phyloP scores from a whole-genome alignment of 208 protist genomes.

The Blechomonas ayalai region DNA sequence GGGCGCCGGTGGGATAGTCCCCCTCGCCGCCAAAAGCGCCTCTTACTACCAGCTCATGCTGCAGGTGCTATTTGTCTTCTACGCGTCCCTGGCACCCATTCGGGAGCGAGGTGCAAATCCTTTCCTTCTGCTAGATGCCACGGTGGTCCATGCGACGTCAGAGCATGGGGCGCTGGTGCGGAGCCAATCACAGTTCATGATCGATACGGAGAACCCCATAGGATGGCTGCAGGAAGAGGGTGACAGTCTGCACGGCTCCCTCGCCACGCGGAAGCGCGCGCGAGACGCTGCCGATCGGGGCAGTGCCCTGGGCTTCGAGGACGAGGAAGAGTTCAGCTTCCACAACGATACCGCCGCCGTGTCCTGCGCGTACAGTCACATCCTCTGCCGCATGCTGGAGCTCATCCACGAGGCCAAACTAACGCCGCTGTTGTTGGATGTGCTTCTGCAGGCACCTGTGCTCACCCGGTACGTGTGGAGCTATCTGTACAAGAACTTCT shows the following conservation, averaged over 20 bases:
- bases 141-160: not conserved
- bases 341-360: constrained; percentile 35
- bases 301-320: no score
- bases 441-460: constrained; percentile 57
- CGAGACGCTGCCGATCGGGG: constrained; percentile 9
- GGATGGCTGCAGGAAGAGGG: constrained; percentile 45
- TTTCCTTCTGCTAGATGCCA: constrained; percentile 5
- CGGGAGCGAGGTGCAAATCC: constrained; percentile 14
- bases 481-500: constrained; percentile 59
- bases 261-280: constrained; percentile 15
- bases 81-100: constrained; percentile 52
- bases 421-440: constrained; percentile 33
- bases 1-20: not conserved
- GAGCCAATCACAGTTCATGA: constrained; percentile 11
- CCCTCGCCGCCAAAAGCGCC: constrained; percentile 11
- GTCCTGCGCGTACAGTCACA: constrained; percentile 61
- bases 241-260: constrained; percentile 9
- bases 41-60: constrained; percentile 61
- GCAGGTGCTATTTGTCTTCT: constrained; percentile 65
- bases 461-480: constrained; percentile 66
- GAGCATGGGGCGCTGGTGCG: constrained; percentile 15
- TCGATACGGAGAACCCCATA: constrained; percentile 62
- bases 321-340: constrained; percentile 24
- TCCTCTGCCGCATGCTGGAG: constrained; percentile 62
- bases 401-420: constrained; percentile 21